Conservation (phyloP, 2,329 filamentous ascomycete species). For the Botryotinia calthae region DNA sequence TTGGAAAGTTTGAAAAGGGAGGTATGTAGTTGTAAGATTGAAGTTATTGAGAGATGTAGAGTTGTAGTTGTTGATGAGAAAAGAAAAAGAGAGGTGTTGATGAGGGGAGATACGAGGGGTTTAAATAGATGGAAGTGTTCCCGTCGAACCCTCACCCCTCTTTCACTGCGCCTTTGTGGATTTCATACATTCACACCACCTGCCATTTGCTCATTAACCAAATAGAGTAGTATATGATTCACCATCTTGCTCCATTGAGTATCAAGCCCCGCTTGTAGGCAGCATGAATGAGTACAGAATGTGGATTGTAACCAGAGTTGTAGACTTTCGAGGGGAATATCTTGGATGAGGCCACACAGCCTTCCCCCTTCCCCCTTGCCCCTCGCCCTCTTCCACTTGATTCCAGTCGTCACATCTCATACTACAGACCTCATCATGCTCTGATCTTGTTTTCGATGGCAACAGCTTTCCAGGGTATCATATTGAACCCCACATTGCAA, state of each 20-base stretch:
- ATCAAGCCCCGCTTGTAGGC: not conserved
- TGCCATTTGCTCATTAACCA: not conserved
- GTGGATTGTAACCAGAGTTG: not conserved
- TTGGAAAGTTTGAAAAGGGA: conserved; percentile 2
- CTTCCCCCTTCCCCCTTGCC: not conserved
- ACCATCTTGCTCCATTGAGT: not conserved
- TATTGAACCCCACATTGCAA: conserved; percentile 1
- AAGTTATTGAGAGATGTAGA: not conserved
- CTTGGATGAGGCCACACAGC: not conserved
- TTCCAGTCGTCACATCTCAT: not conserved
- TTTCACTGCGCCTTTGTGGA: not conserved
- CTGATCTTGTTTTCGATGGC: not conserved
- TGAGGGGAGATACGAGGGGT: conserved; percentile 16
- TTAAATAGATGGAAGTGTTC: conserved; percentile 17
- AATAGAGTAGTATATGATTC: not conserved
- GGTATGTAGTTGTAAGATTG: conserved; percentile 3
- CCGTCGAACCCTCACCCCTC: not conserved
- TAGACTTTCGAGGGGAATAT: not conserved
- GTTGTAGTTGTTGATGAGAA: not conserved
- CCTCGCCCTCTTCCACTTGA: not conserved
- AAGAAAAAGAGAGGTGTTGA: not conserved
- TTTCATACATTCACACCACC: not conserved
- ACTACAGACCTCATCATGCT: not conserved
- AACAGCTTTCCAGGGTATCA: not conserved
- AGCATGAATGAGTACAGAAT: not conserved